Conservation (phyloP, 2,329 filamentous ascomycete species). For the Fusarium torreyae region DNA sequence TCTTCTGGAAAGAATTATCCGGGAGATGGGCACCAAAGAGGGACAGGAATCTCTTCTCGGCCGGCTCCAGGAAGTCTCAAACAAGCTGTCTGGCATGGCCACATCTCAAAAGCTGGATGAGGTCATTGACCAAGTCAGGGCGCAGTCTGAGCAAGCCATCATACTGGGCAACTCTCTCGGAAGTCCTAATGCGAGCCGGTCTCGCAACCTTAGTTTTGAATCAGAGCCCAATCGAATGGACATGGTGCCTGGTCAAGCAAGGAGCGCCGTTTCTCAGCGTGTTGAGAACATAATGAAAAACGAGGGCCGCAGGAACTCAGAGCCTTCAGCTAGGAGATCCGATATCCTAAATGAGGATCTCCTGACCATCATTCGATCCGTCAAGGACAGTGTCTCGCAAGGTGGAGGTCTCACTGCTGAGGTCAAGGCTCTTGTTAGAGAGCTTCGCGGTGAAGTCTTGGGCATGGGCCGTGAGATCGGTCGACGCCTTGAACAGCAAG, state of each 20-base stretch:
- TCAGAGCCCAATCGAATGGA: slow-evolving; percentile 54
- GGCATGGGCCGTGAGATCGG: slow-evolving; percentile 95
- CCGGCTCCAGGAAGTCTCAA: slow-evolving; percentile 80
- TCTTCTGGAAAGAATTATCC: slow-evolving; percentile 91
- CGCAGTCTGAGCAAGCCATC: slow-evolving; percentile 62
- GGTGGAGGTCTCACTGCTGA: slow-evolving; percentile 91
- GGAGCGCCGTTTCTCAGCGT: slow-evolving; percentile 57
- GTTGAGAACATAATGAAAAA: slow-evolving; percentile 64
- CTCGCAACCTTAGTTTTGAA: slow-evolving; percentile 60
- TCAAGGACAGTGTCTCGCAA: slow-evolving; percentile 93
- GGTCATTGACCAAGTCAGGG: slow-evolving; percentile 74
- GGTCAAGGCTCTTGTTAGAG: slow-evolving; percentile 90
- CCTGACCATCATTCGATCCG: slow-evolving; percentile 83
- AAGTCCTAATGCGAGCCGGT: slow-evolving; percentile 38
- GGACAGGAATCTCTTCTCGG: slow-evolving; percentile 84
- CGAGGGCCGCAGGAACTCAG: slow-evolving; percentile 62
- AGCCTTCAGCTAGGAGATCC: slow-evolving; percentile 58
- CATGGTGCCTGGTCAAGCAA: slow-evolving; percentile 54
- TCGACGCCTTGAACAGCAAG: slow-evolving; percentile 82
- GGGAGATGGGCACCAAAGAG: slow-evolving; percentile 97
- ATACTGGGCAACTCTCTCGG: slow-evolving; percentile 48
- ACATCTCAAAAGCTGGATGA: slow-evolving; percentile 77
- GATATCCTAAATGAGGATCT: slow-evolving; percentile 83
- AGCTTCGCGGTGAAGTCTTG: slow-evolving; percentile 91
- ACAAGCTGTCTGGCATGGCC: slow-evolving; percentile 77